Base-by-base conservation (phyloP, 2,329 filamentous ascomycete genomes). In the Sporothrix variecibatus region DNA sequence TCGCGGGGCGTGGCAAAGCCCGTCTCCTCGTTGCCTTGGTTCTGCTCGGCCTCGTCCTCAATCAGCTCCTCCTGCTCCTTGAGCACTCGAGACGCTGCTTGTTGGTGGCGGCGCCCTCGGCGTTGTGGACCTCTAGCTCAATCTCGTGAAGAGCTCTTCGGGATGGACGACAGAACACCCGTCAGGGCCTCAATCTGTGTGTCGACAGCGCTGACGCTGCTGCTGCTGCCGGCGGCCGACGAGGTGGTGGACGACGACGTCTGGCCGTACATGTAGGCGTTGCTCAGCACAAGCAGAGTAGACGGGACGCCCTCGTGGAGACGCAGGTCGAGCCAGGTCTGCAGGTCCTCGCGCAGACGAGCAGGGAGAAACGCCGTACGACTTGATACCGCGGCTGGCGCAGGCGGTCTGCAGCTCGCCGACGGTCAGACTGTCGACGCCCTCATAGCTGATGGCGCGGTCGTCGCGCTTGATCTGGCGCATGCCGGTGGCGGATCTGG, bases 81-180 rank as follows among this genome's bases (percentile, higher is more conserved):
- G 81, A 99, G 89, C 20, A 99, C 96, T 99, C 96, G 58, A 99
- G 92, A 82, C 96, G 93, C 87, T 98, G 96, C 88, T 97, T 98
- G 89, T 99, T 99, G 77, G 96, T 99, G 31, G 96, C 96, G 12
- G 95, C 95, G 76, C 96, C 96, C 85, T 99, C 96, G 68, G 95
- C 95, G 76, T 92, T 97, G 87, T 98, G 94, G 11, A 99, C 94
- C 85, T 99, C 96, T 43, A 99, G 92, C 84, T 98, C 96, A 77
- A 99, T 98, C 86, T 99, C 96, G 87, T 99, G 96, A 97, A 99
- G 56, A 99, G 88, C 83, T 99, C 96, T 83, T 99, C 96, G 2
- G 96, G 96, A 99, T 98, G 75, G 93, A 95, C 56, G 94, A 97
- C 56, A 99, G 87, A 5, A 99, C 96, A 73, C 94, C 93, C 75